Evolutionary conservation across 2,329 filamentous ascomycete genomes (phyloP), one percentile per base, ranked within the genome.

Genomic region (Cercospora canescens): DNA sequence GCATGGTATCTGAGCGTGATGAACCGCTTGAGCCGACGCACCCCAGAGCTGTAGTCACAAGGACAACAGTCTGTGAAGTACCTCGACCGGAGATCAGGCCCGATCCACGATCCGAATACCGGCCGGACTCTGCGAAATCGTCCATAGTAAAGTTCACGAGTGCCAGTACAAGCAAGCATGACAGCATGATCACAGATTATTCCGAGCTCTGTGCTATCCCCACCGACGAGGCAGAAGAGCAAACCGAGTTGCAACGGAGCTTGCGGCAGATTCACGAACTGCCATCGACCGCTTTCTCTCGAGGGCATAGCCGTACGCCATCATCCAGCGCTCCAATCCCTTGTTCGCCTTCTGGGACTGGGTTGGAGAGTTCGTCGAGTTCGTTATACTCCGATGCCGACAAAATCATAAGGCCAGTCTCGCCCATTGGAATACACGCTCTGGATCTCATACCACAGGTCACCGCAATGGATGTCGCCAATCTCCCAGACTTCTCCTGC

Each of bases 171-270:
- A 62, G 45, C 59, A 62, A 62, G 26, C 59, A 62, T 30, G 59
- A 62, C 28, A 62, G 59, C 21, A 62, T 62, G 45, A 30, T 62
- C 45, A 62, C 59, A 50, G 59, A 62, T 39, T 62, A 52, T 7
- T 62, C 59, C 14, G 59, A 62, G n/a, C 32, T 62, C 5, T 62
- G 45, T 11, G 59, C 59, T 14, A 62, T 54, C 7, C 59, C 59
- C 16, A 54, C 14, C n/a, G 45, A 62, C 7, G 58, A 60, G 28
- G 28, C n/a, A 26, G 59, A 62, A 11, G 41, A 62, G 18, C 30
- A 62, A 7, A 28, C 21, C 34, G 59, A 62, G 14, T 3, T 35
- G 52, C 28, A 24, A 32, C 32, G 28, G 14, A 37, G 41, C 28
- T 28, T 54, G 34, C 41, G 28, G 18, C 41, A 54, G 30, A 62